Evolutionary conservation across 352 stramenopile species (phyloP), one percentile per base, ranked within the genome.

Genomic region (Lagenidium sp.): DNA sequence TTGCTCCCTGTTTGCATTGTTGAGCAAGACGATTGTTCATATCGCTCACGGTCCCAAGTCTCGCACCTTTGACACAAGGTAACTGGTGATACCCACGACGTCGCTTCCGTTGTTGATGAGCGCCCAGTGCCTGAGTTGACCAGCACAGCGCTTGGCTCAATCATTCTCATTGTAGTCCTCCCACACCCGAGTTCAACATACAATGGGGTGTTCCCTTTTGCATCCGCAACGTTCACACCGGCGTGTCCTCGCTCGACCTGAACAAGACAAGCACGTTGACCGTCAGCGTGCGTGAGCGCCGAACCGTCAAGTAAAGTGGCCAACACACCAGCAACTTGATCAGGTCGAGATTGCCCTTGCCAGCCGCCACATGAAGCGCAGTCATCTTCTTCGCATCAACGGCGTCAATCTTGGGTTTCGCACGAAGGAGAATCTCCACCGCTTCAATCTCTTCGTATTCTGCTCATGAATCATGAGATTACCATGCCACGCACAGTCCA

Each of bases 341-440:
- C 24, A 84, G 65, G 7, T 75, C 68, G 2, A 84, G 31, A 41
- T 83, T 82, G 18, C 64, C 68, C 48, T 83, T 86, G 30, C 57
- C 77, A 15, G 68, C 66, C 0, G 73, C 77, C 7, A 86, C 58
- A 41, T 86, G 69, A 1, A 89, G 60, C 3, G 77, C 61, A 3
- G 73, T 89, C 77, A 89, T 89, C 43, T 81, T 82, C 53, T 86
- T 84, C 11, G 53, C 51, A 41, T 89, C 77, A 2, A 53, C 40
- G 13, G 63, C 67, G 44, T 89, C 73, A 20, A 84, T 63, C 36
- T 84, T 86, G 2, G 62, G 53, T 26, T 84, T 89, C 3, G 66
- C 55, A 13, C 57, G 51, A 13, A 89, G 53, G 12, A 89, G 41
- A 37, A 86, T 48, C 51, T 84, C 64, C 28, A 86, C 36, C 6